Base-by-base conservation (phyloP, 129 eudicot species). In the Tagetes erecta region DNA sequence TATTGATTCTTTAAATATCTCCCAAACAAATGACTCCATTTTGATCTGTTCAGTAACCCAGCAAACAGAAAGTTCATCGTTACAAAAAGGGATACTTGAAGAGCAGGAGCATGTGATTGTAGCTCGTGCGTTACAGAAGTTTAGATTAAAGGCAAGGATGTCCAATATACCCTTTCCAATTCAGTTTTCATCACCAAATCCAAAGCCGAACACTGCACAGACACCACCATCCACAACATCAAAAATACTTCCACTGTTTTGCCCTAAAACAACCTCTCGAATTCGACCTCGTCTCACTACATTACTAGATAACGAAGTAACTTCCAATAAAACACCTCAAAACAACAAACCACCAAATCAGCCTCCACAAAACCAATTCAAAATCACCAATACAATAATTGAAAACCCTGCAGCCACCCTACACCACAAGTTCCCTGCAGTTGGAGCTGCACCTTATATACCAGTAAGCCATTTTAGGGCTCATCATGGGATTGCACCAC, bases 21-120 rank as follows among this genome's bases (percentile, higher is more conserved):
- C 5, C 38, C 64, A 71, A 14, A 62, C 49, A 45, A 60, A 62
- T 55, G 59, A 76, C 63, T 57, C 30, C 45, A 14, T 73, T 67
- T 75, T 44, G 50, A 42, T 81, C 71, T 79, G n/a, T 67, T 44
- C 70, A 86, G 97, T 89, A 74, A 90, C 84, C 55, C 97, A 92
- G 78, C 89, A 92, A 79, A 80, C 89, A 9, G 92, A 85, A 77
- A 80, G 85, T 72, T 81, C 85, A 37, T 62, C 83, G 7, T 77
- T 83, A 58, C 89, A 86, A 58, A 86, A 82, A 83, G 68, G 76
- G 64, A 80, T 75, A 53, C 80, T 58, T 47, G 97, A 89, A 67
- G 97, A 92, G 76, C 96, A 86, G 76, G 97, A 92, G 86, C 97
- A 92, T 78, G 89, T 92, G 63, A 89, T 85, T 12, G 97, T 87